Conservation (phyloP, 768 basidiomycete species). For the Russula sp. region DNA sequence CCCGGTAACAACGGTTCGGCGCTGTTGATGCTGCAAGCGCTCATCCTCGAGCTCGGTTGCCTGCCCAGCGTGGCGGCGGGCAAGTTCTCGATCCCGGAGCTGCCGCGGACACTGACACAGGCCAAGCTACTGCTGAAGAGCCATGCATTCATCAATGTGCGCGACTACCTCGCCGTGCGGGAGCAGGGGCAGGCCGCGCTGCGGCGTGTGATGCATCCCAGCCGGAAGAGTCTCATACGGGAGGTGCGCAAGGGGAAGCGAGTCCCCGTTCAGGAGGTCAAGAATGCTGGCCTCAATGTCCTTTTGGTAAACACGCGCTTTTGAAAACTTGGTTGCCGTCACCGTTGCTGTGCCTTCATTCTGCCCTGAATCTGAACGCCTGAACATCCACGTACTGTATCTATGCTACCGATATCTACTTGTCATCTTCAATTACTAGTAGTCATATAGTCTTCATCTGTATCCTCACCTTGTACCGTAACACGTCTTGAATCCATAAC, state of each 20-base stretch:
- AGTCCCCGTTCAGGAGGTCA: constrained; percentile 52
- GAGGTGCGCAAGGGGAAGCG: constrained; percentile 43
- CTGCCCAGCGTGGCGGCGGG: constrained; percentile 28
- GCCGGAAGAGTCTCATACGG: constrained; percentile 52
- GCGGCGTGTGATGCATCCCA: constrained; percentile 56
- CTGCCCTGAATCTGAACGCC: not conserved
- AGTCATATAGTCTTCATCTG: not conserved
- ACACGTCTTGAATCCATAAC: not conserved
- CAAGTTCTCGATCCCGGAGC: constrained; percentile 35
- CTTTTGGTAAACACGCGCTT: constrained; percentile 41
- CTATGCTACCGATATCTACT: not conserved
- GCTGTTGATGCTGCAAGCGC: constrained; percentile 61
- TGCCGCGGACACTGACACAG: constrained; percentile 56
- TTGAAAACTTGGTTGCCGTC: not conserved
- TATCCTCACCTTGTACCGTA: not conserved
- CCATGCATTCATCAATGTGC: constrained; percentile 62
- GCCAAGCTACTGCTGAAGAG: constrained; percentile 65
- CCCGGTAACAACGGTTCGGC: constrained; percentile 40
- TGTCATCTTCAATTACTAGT: not conserved
- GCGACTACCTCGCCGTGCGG: constrained; percentile 65
- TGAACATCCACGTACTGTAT: not conserved
- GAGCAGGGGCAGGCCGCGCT: constrained; percentile 57
- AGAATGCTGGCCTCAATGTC: constrained; percentile 52
- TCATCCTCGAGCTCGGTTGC: constrained; percentile 68
- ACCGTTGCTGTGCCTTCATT: not conserved